Evolutionary conservation across 345 rosid genomes (phyloP), one percentile per base, ranked within the genome.

Genomic region (Pseudoturritis turrita): DNA sequence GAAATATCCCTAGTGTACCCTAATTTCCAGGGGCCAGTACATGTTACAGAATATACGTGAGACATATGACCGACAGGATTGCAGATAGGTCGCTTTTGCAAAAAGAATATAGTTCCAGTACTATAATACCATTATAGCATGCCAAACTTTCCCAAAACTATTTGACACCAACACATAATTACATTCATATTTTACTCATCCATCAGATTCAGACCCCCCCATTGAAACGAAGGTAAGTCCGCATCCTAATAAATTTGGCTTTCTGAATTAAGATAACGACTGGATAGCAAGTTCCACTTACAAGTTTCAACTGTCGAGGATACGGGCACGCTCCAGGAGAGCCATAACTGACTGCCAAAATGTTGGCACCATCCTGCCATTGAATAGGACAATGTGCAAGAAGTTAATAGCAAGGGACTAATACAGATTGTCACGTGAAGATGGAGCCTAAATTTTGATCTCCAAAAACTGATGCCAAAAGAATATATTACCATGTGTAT

Each of bases 291-390:
- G 43, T 6, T 35, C 46, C n/a, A 64, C 69, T 64, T 7, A 64
- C 69, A 64, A 64, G 69, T 12, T 29, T 31, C 56, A 64, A 33
- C 44, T 64, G 56, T 64, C 56, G 43, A 64, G 69, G 69, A 64
- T 64, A 64, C 25, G 69, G 69, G 21, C 69, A 64, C 19, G 69
- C 44, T 19, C 69, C 69, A 47, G 56, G 69, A 64, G 56, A 31
- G 69, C 69, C 69, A 15, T 64, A 64, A 64, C 69, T 64, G 21
- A 64, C 69, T 12, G 69, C 69, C 69, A 64, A 47, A 47, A 64
- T 46, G 69, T 64, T 64, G 56, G 56, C 69, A 46, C 69, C 69
- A 46, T 64, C 69, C 69, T 64, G 69, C 13, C 31, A 33, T 64
- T 19, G 55, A 45, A 50, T 31, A 47, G 19, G 31, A 47, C 18